phyloP scores from a whole-genome alignment of 2,329 filamentous ascomycete species.

The Fusarium sp. region DNA sequence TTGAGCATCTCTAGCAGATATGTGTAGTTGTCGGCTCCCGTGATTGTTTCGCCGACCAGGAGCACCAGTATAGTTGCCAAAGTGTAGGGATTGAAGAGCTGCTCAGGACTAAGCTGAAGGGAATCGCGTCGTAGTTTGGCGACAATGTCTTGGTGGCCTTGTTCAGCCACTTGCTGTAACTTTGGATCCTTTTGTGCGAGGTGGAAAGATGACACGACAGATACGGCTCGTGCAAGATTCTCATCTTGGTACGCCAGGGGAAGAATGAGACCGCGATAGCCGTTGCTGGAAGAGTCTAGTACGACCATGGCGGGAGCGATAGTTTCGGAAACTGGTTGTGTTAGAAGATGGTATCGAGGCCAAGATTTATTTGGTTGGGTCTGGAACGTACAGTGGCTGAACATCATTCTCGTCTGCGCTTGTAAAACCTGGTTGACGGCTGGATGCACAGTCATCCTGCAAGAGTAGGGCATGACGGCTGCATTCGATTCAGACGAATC shows the following conservation, averaged over 20 bases:
- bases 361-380: too few species aligned
- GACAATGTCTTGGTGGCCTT: constrained; percentile 49
- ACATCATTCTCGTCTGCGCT: constrained; percentile 48
- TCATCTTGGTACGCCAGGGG: constrained; percentile 52
- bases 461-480: constrained; percentile 6
- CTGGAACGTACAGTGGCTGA: constrained; percentile 46
- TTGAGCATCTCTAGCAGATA: constrained; percentile 51
- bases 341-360: neutral
- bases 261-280: constrained; percentile 51
- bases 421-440: constrained; percentile 41
- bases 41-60: constrained; percentile 54
- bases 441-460: constrained; percentile 21
- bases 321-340: constrained; percentile 45
- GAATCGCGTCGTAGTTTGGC: constrained; percentile 48
- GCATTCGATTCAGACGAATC: constrained; percentile 3
- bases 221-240: constrained; percentile 49
- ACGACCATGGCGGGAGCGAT: constrained; percentile 54
- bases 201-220: constrained; percentile 53
- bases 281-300: constrained; percentile 48
- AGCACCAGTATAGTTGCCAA: constrained; percentile 52
- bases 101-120: constrained; percentile 38
- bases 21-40: constrained; percentile 50
- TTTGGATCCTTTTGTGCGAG: constrained; percentile 46
- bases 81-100: constrained; percentile 50
- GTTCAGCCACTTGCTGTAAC: constrained; percentile 46